Base-by-base conservation (phyloP, 2,329 filamentous ascomycete genomes). In the Neonectria neomacrospora region DNA sequence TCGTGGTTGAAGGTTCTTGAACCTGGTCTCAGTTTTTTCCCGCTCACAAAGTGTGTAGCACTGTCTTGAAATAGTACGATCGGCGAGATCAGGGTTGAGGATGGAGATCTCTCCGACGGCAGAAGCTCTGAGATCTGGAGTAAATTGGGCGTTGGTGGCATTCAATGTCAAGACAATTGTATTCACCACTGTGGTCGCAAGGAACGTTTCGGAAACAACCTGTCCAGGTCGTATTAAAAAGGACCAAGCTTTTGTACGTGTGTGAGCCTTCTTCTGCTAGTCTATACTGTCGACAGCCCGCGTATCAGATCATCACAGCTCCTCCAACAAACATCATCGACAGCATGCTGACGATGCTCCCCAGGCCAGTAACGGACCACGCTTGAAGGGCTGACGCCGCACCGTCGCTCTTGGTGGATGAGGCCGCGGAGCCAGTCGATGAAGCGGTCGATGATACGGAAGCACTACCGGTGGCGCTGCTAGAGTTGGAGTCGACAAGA, bases 271-370 rank as follows among this genome's bases (percentile, higher is more conserved):
- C 53, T 10, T 14, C 44, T 18, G 32, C 16, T 7, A 9, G 32
- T 12, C 20, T 28, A 32, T 39, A 30, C 16, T 3, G 22, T 2
- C 48, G 16, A 34, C 57, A 26, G 26, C 48, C 56, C 45, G 32
- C 26, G 34, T 41, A 41, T 69, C 71, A 77, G 51, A 75, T 55
- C 62, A 76, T 65, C 14, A 77, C 37, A 54, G 71, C 75, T 20
- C 71, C 75, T 10, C 75, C 76, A 10, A 73, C 67, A 41, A 74
- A 55, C 10, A 67, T 72, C 71, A 78, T 74, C 28, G 71, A 68
- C 54, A 76, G 53, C 16, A 68, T 55, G 26, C 74, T 68, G 37
- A 77, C 52, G 57, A 67, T 45, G 58, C 64, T 58, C 50, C 67
- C 67, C 57, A 71, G 64, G 48, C 71, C 67, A 53, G 60, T 68